These are phyloP conservation scores for Hirsutella thompsonii DNA, from an alignment of 2,329 filamentous ascomycete species.

Conservation along the genomic window DNA sequence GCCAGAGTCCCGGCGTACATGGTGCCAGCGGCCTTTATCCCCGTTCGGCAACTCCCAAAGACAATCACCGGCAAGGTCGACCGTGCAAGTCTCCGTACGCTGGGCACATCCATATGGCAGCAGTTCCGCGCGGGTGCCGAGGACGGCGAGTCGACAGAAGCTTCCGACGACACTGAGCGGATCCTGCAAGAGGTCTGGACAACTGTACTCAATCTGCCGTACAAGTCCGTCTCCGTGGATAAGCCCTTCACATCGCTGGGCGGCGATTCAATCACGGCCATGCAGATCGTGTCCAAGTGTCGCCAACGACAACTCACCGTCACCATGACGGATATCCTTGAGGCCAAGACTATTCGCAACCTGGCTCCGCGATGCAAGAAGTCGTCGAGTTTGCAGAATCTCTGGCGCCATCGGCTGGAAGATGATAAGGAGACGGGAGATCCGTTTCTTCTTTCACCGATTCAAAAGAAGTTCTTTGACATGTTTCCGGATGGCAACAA, in stretches of 20 bases:
- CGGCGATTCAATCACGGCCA: conserved; percentile 6
- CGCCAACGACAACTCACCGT: conserved; percentile 14
- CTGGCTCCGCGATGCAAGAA: background rate
- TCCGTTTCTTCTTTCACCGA: background rate
- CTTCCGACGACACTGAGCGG: background rate
- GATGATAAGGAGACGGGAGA: background rate
- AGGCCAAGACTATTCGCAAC: background rate
- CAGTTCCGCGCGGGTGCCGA: background rate
- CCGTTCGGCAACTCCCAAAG: background rate
- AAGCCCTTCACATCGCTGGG: conserved; percentile 4
- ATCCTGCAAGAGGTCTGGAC: conserved; percentile 6
- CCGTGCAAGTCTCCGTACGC: background rate
- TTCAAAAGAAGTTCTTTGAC: background rate
- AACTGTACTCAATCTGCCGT: background rate
- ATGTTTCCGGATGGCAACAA: background rate
- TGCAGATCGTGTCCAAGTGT: conserved; percentile 25
- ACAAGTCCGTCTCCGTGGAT: conserved; percentile 3
- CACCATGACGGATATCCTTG: background rate
- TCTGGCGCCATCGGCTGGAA: background rate
- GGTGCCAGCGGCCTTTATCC: background rate
- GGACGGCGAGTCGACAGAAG: background rate
- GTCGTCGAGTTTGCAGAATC: background rate
- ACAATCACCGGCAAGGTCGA: background rate
- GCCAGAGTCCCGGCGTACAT: background rate
- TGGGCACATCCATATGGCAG: background rate